These are phyloP conservation scores for Trichoderma gracile DNA, from an alignment of 2,329 filamentous ascomycete genomes.

Conservation along the genomic window DNA sequence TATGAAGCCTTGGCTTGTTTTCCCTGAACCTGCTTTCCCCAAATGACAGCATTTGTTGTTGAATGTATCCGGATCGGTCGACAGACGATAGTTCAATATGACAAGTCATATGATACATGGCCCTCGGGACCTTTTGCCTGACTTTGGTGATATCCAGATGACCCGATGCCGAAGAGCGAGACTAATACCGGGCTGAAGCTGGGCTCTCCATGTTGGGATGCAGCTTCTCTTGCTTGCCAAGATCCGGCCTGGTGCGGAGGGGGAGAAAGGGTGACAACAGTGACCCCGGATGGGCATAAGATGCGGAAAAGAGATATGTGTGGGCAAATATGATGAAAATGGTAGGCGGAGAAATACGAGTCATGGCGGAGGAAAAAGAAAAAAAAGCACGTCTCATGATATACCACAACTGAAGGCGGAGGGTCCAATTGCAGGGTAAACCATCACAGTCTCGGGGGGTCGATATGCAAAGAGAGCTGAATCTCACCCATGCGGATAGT, in stretches of 20 bases:
- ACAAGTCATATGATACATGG: not conserved
- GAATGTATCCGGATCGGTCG: constrained; percentile 1
- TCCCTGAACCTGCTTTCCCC: too few relatives aligned
- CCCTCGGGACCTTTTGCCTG: not conserved
- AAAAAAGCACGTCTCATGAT: not conserved
- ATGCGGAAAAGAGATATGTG: not conserved
- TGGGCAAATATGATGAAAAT: not conserved
- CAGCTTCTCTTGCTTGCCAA: not conserved
- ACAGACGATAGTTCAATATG: constrained; percentile 4
- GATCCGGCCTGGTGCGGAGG: not conserved
- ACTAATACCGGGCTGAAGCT: not conserved
- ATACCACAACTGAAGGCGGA: not conserved
- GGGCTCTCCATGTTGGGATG: not conserved
- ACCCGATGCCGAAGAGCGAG: not conserved
- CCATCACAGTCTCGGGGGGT: not conserved
- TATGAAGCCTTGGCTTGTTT: too few relatives aligned
- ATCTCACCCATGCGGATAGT: not conserved
- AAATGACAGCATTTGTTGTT: not conserved
- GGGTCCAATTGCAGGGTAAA: not conserved
- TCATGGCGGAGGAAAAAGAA: not conserved
- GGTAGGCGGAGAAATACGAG: not conserved
- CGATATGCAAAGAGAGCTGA: not conserved
- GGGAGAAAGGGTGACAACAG: not conserved
- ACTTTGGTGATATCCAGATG: not conserved
- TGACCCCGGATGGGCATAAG: not conserved